These are phyloP conservation scores for Myxozyma melibiosi DNA, from an alignment of 805 yeast species.

Conservation along the genomic window DNA sequence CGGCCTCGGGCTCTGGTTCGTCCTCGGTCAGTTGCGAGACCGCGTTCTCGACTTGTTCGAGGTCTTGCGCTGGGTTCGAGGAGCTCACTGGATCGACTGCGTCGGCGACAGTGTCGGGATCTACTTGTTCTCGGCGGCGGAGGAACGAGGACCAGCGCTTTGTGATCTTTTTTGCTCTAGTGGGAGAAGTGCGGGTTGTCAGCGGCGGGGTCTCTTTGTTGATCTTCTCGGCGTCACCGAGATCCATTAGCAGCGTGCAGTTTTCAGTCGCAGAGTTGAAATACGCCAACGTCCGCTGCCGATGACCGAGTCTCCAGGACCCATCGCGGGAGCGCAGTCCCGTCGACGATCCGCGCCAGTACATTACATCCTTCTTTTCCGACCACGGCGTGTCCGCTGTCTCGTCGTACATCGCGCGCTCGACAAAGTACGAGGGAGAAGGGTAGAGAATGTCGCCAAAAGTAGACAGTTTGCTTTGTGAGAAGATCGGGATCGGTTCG, in stretches of 20 bases:
- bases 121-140: no score
- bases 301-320: constrained; percentile 33
- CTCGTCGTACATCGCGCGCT: constrained; percentile 22
- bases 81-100: background rate
- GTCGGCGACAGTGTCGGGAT: background rate
- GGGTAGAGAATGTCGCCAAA: constrained; percentile 35
- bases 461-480: constrained; percentile 32
- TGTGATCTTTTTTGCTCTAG: no score
- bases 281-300: constrained; percentile 32
- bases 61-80: background rate
- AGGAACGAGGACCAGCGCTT: no score
- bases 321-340: constrained; percentile 32
- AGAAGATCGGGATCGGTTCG: constrained; percentile 34
- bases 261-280: constrained; percentile 21
- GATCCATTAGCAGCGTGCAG: constrained; percentile 29
- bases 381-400: constrained; percentile 30
- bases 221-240: constrained; percentile 10
- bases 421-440: constrained; percentile 34
- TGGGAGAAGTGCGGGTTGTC: no score
- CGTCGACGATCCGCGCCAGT: constrained; percentile 36
- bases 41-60: background rate
- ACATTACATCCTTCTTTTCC: constrained; percentile 22
- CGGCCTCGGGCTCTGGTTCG: no score
- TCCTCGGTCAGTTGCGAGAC: background rate
- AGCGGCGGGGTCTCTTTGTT: background rate